Percentiles rank a stretch among this genome's conserved stretches.
These are phyloP conservation scores for Phytophthora meadii DNA, from an alignment of 352 stramenopile species.

Conservation along the genomic window DNA sequence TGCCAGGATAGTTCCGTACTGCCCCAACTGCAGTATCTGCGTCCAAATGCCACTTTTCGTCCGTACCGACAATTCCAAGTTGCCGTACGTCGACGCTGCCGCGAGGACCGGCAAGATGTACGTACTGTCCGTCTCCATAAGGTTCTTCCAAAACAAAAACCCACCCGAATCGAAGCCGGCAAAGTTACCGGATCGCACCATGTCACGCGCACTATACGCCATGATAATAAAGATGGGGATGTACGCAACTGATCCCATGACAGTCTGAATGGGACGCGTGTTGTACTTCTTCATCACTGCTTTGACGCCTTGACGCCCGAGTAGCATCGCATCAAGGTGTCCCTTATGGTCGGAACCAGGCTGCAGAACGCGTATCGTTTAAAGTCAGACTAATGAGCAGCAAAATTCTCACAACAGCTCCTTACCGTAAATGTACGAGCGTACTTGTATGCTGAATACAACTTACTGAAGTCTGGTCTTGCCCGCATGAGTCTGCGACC, in stretches of 20 bases:
- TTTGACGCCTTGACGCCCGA: slow-evolving; percentile 57
- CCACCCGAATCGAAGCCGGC: slow-evolving; percentile 66
- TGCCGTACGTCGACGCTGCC: slow-evolving; percentile 65
- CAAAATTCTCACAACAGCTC: slow-evolving; percentile 7
- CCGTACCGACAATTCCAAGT: slow-evolving; percentile 58
- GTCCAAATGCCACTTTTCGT: slow-evolving; percentile 62
- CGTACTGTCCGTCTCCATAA: slow-evolving; percentile 68
- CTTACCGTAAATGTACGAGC: slow-evolving; percentile 70
- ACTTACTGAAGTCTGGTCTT: slow-evolving; percentile 61
- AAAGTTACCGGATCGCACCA: slow-evolving; percentile 78
- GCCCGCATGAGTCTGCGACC: slow-evolving; percentile 50
- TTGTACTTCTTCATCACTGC: slow-evolving; percentile 81
- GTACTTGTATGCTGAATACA: slow-evolving; percentile 81
- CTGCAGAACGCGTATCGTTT: slow-evolving; percentile 31
- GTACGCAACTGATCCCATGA: slow-evolving; percentile 70
- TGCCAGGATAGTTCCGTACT: slow-evolving; percentile 66
- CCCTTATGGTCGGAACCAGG: slow-evolving; percentile 48
- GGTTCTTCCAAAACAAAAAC: slow-evolving; percentile 70
- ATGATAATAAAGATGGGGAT: slow-evolving; percentile 79
- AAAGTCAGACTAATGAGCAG: slow-evolving; percentile 7
- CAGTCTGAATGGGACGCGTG: slow-evolving; percentile 68
- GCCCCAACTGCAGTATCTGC: slow-evolving; percentile 47
- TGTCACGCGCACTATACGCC: slow-evolving; percentile 77
- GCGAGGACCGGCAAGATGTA: slow-evolving; percentile 67
- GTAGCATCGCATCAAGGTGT: slow-evolving; percentile 58